A percentile compares a stretch with the other conserved stretches of the same genome.
Evolutionary conservation across 106 monocot genomes (phyloP).

Genomic region (Allium sativum): DNA sequence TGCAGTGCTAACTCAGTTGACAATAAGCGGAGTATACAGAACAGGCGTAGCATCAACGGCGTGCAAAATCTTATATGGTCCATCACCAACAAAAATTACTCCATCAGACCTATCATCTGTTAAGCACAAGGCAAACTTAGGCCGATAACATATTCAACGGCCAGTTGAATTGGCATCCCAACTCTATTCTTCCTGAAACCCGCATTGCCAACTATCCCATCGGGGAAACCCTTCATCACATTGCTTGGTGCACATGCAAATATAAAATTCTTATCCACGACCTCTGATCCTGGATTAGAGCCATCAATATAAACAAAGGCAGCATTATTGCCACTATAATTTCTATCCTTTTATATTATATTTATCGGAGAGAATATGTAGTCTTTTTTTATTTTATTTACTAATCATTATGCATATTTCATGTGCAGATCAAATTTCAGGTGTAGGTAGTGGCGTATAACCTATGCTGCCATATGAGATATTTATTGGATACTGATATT

Average conservation of each 20-base stretch:
- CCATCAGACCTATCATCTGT: constrained; percentile 18
- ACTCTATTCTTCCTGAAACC: constrained; percentile 34
- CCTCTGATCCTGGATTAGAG: constrained; percentile 16
- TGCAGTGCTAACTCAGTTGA: constrained; percentile 62
- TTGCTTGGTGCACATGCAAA: constrained; percentile 32
- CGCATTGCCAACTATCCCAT: constrained; percentile 21
- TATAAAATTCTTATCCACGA: constrained; percentile 19
- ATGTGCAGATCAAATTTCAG: too few relatives aligned
- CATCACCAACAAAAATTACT: constrained; percentile 60
- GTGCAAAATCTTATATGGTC: constrained; percentile 44
- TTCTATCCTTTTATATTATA: too few relatives aligned
- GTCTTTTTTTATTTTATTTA: too few relatives aligned
- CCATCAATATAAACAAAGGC: constrained; percentile 37
- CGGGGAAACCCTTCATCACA: constrained; percentile 25
- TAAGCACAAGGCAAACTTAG: constrained; percentile 58
- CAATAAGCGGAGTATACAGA: constrained; percentile 62
- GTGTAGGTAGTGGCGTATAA: too few relatives aligned
- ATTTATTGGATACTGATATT: too few relatives aligned
- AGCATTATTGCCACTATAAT: too few relatives aligned
- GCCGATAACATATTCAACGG: constrained; percentile 29
- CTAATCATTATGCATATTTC: too few relatives aligned
- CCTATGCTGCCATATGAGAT: too few relatives aligned
- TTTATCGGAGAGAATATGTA: too few relatives aligned
- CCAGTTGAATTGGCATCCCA: constrained; percentile 36
- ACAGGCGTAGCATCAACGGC: constrained; percentile 22